phyloP scores from a whole-genome alignment of 495 filamentous ascomycete species.

The Daldinia caldariorum region DNA sequence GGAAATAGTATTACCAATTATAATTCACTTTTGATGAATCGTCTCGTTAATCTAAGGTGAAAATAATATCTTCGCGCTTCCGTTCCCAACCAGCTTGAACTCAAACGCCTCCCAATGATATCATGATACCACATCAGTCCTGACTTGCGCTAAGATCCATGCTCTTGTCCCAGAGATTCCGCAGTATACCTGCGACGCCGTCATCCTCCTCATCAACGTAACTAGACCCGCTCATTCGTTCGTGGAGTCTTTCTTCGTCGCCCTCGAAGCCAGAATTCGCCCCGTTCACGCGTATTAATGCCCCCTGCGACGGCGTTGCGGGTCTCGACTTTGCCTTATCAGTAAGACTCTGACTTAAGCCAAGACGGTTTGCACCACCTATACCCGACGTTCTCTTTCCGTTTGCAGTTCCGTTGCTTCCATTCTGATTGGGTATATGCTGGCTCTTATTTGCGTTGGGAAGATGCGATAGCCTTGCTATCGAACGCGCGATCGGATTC shows the following conservation, averaged over 20 bases:
- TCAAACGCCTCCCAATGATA: constrained; percentile 35
- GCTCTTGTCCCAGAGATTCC: constrained; percentile 66
- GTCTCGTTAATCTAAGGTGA: constrained; percentile 14
- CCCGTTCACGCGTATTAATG: constrained; percentile 47
- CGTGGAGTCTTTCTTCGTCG: constrained; percentile 49
- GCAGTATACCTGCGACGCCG: constrained; percentile 56
- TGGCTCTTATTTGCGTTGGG: constrained; percentile 59
- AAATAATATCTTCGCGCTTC: constrained; percentile 9
- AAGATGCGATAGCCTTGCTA: constrained; percentile 62
- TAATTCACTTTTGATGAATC: constrained; percentile 21
- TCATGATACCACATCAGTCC: constrained; percentile 46
- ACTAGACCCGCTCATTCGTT: constrained; percentile 55
- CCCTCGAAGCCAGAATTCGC: constrained; percentile 54
- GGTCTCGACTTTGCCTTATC: constrained; percentile 43
- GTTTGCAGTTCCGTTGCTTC: constrained; percentile 39
- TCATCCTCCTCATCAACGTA: constrained; percentile 56
- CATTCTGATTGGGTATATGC: constrained; percentile 52
- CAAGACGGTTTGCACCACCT: constrained; percentile 46
- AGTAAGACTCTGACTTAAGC: constrained; percentile 55
- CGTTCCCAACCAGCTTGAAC: constrained; percentile 17
- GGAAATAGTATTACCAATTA: constrained; percentile 41
- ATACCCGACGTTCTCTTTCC: constrained; percentile 40
- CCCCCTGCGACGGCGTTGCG: constrained; percentile 43
- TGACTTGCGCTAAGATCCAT: constrained; percentile 61
- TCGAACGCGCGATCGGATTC: constrained; percentile 68